Conservation (phyloP, 1,284 basidiomycete genomes). For the Sporisorium sorghi region DNA sequence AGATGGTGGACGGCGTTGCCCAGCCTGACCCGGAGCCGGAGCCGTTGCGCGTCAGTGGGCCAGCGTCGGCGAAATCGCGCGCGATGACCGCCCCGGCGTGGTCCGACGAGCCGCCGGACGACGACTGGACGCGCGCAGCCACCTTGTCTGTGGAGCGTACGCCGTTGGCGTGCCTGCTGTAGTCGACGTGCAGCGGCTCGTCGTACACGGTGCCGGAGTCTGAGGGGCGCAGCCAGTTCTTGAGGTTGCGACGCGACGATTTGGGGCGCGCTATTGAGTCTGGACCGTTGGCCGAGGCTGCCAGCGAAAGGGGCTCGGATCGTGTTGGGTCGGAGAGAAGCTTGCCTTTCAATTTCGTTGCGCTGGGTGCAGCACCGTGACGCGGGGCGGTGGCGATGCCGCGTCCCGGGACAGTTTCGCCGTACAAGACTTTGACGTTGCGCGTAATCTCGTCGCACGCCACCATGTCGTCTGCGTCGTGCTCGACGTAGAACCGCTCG, state of each 20-base stretch:
- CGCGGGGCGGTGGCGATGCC: constrained; percentile 52
- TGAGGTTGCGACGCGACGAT: constrained; percentile 29
- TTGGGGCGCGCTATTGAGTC: constrained; percentile 3
- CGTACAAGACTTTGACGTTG: constrained; percentile 44
- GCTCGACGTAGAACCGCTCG: constrained; percentile 37
- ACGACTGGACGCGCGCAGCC: constrained; percentile 5
- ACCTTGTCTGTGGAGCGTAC: constrained; percentile 8
- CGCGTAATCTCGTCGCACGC: constrained; percentile 18
- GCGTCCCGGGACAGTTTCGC: constrained; percentile 17
- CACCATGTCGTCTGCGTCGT: constrained; percentile 25
- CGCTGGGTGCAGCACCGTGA: constrained; percentile 44
- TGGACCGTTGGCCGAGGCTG: background rate
- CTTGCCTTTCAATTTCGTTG: constrained; percentile 1
- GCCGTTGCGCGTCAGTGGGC: constrained; percentile 12
- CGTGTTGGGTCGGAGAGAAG: background rate
- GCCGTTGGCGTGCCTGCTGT: constrained; percentile 17
- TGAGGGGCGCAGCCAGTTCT: constrained; percentile 23
- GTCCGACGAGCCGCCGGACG: constrained; percentile 3
- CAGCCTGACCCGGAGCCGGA: constrained; percentile 36
- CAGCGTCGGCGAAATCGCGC: constrained; percentile 9
- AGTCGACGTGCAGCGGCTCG: constrained; percentile 39
- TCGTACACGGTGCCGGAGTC: constrained; percentile 11
- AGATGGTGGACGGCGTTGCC: constrained; percentile 35
- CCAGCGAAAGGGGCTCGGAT: constrained; percentile 4
- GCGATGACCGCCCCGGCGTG: background rate